Percentiles rank a stretch among this genome's conserved stretches.
These are phyloP conservation scores for Rhexocercosporidium sp. DNA, from an alignment of 2,329 filamentous ascomycete species.

Conservation along the genomic window DNA sequence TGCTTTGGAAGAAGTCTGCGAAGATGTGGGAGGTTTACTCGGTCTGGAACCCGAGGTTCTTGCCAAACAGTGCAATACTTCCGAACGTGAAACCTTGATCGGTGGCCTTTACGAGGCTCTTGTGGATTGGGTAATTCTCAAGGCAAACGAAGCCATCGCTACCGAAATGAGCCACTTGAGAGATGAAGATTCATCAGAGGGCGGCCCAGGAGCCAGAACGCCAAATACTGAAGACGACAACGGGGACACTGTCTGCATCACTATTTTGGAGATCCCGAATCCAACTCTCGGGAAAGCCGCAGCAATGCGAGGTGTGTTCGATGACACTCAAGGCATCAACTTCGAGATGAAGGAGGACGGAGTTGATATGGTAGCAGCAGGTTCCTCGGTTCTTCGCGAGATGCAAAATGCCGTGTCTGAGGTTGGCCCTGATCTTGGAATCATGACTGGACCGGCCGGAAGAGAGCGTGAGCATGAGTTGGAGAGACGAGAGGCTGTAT, in stretches of 20 bases:
- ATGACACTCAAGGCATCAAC: conserved; percentile 92
- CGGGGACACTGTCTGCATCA: conserved; percentile 86
- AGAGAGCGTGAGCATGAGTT: conserved; percentile 78
- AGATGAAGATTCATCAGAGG: conserved; percentile 72
- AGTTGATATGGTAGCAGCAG: conserved; percentile 72
- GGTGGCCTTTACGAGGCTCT: conserved; percentile 90
- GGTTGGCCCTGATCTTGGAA: conserved; percentile 79
- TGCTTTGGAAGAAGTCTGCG: conserved; percentile 81
- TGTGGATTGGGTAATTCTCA: conserved; percentile 91
- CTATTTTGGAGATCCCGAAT: conserved; percentile 83
- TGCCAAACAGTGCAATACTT: conserved; percentile 76
- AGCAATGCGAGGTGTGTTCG: conserved; percentile 89
- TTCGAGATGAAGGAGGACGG: conserved; percentile 97
- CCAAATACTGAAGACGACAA: conserved; percentile 73
- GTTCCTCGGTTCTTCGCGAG: conserved; percentile 84
- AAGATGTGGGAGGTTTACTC: conserved; percentile 86
- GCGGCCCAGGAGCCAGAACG: conserved; percentile 61
- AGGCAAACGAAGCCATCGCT: conserved; percentile 85
- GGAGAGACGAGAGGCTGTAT: conserved; percentile 80
- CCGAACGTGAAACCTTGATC: conserved; percentile 83
- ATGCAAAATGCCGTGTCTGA: conserved; percentile 83
- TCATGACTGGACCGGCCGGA: conserved; percentile 68
- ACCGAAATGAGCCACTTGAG: conserved; percentile 72
- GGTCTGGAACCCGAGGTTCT: conserved; percentile 87
- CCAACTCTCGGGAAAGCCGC: conserved; percentile 83